Evolutionary conservation across 495 filamentous ascomycete species (phyloP), one percentile per base, ranked within the genome.

Genomic region (Lentithecium fluviatile): DNA sequence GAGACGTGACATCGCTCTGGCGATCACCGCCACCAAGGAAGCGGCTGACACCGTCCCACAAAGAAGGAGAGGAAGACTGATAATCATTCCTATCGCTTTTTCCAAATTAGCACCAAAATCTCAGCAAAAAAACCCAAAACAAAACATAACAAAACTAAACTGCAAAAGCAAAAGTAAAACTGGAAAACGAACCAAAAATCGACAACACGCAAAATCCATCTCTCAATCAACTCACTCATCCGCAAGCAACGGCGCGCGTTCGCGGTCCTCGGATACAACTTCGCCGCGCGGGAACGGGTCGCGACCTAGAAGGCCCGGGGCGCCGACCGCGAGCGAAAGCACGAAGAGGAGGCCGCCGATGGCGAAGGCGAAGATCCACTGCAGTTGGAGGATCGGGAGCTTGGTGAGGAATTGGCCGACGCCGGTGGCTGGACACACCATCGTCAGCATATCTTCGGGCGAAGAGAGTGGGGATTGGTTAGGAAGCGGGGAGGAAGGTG

Each of bases 281-380:
- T 71, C 73, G 45, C 68, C 66, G n/a, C 67, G 62, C 40, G 56
- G 60, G 71, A 79, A 77, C 7, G 76, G 66, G 20, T 79, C 75
- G 26, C 77, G 81, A 24, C 85, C 83, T 29, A 82, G 78, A 60
- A 85, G 81, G 55, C 80, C 83, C 6, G 88, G 85, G 24, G 85
- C 72, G 5, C 85, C 85, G 51, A 91, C 77, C 25, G 82, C 74
- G 0, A 87, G 51, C 1, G 86, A 88, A 2, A 78, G 70, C 10
- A 89, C 67, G 68, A 91, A 84, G 51, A 95, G 81, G 38, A 90
- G 70, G 1, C 76, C 83, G 80, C 92, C 91, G 71, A 95, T 87
- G 61, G 83, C 78, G 66, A 95, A 92, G 29, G 90, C 89, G 70
- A 95, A 95, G 72, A 91, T 91, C 91, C 89, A 95, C 76, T 96